These are phyloP conservation scores for Tetratostichococcus sp. DNA, from an alignment of 139 green algal species.

Conservation along the genomic window DNA sequence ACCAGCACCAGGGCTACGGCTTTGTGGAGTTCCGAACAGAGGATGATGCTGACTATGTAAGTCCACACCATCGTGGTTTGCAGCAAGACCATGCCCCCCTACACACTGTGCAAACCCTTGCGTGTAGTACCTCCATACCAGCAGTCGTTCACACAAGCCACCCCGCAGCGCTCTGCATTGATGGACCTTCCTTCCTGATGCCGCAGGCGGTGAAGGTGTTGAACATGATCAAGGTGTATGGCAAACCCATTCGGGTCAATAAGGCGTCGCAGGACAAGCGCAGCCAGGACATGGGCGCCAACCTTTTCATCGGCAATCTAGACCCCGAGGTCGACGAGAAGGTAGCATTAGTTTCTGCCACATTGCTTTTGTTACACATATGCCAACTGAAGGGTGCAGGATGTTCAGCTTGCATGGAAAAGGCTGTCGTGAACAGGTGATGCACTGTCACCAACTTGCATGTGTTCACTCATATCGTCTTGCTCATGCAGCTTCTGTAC, in stretches of 20 bases:
- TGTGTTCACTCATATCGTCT: no score
- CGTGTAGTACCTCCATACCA: no score
- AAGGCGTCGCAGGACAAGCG: slow-evolving; percentile 83
- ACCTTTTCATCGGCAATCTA: slow-evolving; percentile 97
- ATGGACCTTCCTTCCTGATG: no score
- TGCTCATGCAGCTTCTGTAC: slow-evolving; percentile 91
- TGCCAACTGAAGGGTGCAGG: no score
- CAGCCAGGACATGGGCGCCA: slow-evolving; percentile 86
- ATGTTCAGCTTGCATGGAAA: no score
- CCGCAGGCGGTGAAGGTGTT: slow-evolving; percentile 89
- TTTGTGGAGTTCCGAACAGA: slow-evolving; percentile 95
- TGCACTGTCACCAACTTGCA: no score
- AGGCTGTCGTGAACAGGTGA: no score
- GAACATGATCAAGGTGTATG: slow-evolving; percentile 95
- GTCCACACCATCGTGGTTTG: no score
- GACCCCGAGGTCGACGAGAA: slow-evolving; percentile 98
- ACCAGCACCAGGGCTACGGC: slow-evolving; percentile 93
- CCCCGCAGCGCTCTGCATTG: neutral
- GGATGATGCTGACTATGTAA: slow-evolving; percentile 93
- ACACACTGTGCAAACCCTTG: neutral
- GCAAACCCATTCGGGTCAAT: slow-evolving; percentile 95
- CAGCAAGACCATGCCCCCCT: no score
- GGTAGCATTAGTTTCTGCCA: slow-evolving; percentile 48
- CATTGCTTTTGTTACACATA: neutral
- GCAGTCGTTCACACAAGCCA: no score